Base-by-base conservation (phyloP, 2,329 filamentous ascomycete genomes). In the Cordyceps fumosorosea region DNA sequence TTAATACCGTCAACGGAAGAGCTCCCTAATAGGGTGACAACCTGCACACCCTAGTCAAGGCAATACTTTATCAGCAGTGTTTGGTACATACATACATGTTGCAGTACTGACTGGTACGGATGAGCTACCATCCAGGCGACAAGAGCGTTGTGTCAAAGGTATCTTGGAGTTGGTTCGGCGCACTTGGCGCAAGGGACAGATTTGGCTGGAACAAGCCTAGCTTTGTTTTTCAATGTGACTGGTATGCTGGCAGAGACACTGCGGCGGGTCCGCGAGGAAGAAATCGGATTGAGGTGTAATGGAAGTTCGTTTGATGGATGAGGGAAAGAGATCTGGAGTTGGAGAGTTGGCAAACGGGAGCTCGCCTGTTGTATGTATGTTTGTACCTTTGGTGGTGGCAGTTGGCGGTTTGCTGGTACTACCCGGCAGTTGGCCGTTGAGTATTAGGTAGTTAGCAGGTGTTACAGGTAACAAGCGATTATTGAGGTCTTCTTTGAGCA, bases 171-270 rank as follows among this genome's bases (percentile, higher is more conserved):
- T 37, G 34, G 34, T 11, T 44, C 48, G 22, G 48, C 37, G 37
- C n/a, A 18, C 47, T 34, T 20, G 58, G 50, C 58, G 50, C 51
- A 56, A 29, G 42, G 8, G 59, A 50, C 26, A 34, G 26, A 4
- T 3, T 7, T 16, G 26, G 12, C 51, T 61, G 32, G 59, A 55
- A 55, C 42, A 40, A 8, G 34, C 18, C 8, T 52, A 40, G 51
- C 29, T 32, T 34, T 40, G 50, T 47, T 7, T 61, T 55, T 26
- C 37, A 51, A 53, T 48, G 29, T 29, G 44, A 26, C 29, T 50
- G 59, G 59, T 22, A 61, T 61, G 59, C 59, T 50, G 51, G 26
- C 51, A 44, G 59, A 61, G 51, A 61, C 59, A 61, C 48, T 61
- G 32, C 7, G 24, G 42, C 22, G 14, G 24, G 18, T 20, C 3